Evolutionary conservation across 169 alveolate species (phyloP).

Genomic region (Cryptosporidium andersoni): DNA sequence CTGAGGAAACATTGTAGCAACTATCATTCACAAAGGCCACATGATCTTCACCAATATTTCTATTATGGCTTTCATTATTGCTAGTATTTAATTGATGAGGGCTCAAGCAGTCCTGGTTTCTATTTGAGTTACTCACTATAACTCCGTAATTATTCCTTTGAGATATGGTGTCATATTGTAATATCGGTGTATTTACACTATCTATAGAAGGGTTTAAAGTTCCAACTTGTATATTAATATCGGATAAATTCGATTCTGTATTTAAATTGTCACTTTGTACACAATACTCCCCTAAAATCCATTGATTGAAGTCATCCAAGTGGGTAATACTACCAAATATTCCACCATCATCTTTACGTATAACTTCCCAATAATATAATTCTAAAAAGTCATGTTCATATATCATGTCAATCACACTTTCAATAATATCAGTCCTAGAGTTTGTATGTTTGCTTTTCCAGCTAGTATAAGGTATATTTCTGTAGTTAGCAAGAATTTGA

Average conservation of each 20-base stretch:
- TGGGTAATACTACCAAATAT: no score
- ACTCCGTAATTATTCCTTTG: no score
- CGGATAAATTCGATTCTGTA: neutral
- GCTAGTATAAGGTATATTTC: slow-evolving; percentile 36
- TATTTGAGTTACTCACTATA: neutral
- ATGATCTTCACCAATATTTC: neutral
- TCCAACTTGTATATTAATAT: neutral
- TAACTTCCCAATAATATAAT: neutral
- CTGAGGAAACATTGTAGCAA: no score
- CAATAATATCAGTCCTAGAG: slow-evolving; percentile 38
- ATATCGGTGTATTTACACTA: slow-evolving; percentile 8
- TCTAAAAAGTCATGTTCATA: slow-evolving; percentile 57
- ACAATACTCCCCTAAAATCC: neutral
- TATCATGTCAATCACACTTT: slow-evolving; percentile 59
- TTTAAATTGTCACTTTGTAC: slow-evolving; percentile 1
- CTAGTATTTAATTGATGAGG: no score
- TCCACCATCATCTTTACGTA: no score
- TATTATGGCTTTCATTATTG: neutral
- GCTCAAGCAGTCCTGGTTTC: neutral
- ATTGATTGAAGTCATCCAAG: neutral
- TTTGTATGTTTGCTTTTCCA: slow-evolving; percentile 28
- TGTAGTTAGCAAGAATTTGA: slow-evolving; percentile 27
- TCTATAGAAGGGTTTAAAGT: slow-evolving; percentile 16
- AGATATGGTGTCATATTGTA: neutral
- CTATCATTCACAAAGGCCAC: no score